Conservation (phyloP, 805 yeast genomes). For the Pichia insulana region DNA sequence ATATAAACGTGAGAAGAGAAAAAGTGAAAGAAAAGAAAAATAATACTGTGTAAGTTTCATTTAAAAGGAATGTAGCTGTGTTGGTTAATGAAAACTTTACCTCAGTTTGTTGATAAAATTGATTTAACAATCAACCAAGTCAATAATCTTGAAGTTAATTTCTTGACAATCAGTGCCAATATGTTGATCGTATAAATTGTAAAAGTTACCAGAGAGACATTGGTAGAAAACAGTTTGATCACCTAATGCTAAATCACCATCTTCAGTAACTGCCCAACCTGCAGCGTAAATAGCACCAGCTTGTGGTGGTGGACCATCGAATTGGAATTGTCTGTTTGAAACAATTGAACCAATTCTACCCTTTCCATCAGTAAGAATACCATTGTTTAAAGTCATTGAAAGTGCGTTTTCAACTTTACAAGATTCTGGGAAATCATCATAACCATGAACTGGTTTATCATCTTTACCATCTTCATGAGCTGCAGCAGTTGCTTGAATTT, state of each 20-base stretch:
- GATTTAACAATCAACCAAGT: conserved; percentile 33
- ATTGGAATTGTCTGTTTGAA: conserved; percentile 58
- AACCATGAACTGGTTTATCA: neutral
- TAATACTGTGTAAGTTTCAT: too few species aligned
- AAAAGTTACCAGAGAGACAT: conserved; percentile 49
- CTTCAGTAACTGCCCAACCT: conserved; percentile 41
- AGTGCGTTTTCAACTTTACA: conserved; percentile 33
- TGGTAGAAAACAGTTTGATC: conserved; percentile 41
- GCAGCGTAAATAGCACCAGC: conserved; percentile 48
- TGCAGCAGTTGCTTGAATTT: conserved; percentile 8
- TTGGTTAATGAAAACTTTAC: too few species aligned
- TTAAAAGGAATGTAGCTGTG: too few species aligned
- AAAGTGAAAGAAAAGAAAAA: neutral
- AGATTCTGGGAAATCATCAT: conserved; percentile 24
- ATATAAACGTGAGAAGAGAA: conserved; percentile 1
- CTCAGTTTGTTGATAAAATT: too few species aligned
- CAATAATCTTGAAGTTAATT: conserved; percentile 38
- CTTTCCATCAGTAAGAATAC: conserved; percentile 35
- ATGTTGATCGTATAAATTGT: conserved; percentile 46
- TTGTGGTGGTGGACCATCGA: conserved; percentile 60
- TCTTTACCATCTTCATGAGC: too few species aligned
- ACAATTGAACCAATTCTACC: conserved; percentile 54
- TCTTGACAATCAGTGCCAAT: conserved; percentile 38
- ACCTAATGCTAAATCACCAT: conserved; percentile 44
- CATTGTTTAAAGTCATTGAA: conserved; percentile 34